Percentiles rank a stretch among this genome's conserved stretches.
These are phyloP conservation scores for Spirogloea muscicola DNA, from an alignment of 139 green algal species.

Conservation along the genomic window DNA sequence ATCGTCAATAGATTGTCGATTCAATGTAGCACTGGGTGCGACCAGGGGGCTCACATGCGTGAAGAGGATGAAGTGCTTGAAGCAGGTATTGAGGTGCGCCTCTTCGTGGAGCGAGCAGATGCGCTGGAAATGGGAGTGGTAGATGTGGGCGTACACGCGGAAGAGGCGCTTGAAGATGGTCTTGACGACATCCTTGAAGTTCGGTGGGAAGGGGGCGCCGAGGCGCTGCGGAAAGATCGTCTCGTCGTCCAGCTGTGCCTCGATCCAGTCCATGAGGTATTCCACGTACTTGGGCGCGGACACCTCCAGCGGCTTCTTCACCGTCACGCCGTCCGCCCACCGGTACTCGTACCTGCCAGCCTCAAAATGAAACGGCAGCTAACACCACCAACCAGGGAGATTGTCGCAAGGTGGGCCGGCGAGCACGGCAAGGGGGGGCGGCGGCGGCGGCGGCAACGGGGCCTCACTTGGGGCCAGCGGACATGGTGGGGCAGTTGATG, in stretches of 20 bases:
- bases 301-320: constrained; percentile 87
- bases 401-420: too few species aligned
- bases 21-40: neutral
- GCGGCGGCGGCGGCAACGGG: too few species aligned
- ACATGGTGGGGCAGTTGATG: constrained; percentile 88
- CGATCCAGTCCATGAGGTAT: constrained; percentile 95
- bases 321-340: constrained; percentile 92
- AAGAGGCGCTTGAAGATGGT: constrained; percentile 98
- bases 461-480: constrained; percentile 78
- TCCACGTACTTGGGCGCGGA: constrained; percentile 93
- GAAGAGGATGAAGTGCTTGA: constrained; percentile 99
- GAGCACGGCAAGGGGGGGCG: neutral
- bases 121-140: constrained; percentile 95
- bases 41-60: constrained; percentile 53
- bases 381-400: too few species aligned
- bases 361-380: neutral
- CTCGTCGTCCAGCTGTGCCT: constrained; percentile 86
- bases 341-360: constrained; percentile 85
- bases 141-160: constrained; percentile 98
- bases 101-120: constrained; percentile 62
- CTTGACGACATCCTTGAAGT: constrained; percentile 81
- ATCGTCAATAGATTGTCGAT: neutral
- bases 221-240: constrained; percentile 84
- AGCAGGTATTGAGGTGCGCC: constrained; percentile 98
- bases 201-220: constrained; percentile 75